These are phyloP conservation scores for Paraglomus brasilianum DNA, from an alignment of 192 early-diverging fungal genomes.

Conservation along the genomic window DNA sequence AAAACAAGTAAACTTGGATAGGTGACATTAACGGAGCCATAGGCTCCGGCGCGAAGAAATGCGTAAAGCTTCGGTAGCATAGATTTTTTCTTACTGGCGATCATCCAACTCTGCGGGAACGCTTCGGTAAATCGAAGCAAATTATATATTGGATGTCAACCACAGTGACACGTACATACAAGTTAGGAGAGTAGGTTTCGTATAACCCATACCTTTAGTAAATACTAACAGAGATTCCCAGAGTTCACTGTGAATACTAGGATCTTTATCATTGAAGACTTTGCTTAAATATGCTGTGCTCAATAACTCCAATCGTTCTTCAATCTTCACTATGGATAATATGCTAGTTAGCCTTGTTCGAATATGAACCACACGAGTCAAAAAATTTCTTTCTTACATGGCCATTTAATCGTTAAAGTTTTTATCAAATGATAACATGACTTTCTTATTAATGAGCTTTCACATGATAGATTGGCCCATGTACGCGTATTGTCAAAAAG, in stretches of 20 bases:
- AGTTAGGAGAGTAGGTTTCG: background rate
- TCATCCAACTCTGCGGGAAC: constrained; percentile 63
- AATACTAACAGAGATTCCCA: constrained; percentile 86
- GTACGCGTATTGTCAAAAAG: constrained; percentile 53
- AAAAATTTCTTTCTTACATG: constrained; percentile 36
- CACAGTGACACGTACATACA: too few relatives aligned
- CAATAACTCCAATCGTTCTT: constrained; percentile 46
- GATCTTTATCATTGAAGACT: constrained; percentile 75
- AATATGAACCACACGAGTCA: constrained; percentile 39
- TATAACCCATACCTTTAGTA: constrained; percentile 51
- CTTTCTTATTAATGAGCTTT: constrained; percentile 53
- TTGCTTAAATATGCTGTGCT: constrained; percentile 57
- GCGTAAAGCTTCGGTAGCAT: constrained; percentile 59
- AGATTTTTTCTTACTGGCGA: constrained; percentile 56
- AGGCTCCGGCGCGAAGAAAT: constrained; percentile 66
- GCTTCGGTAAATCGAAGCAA: constrained; percentile 23
- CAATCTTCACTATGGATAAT: constrained; percentile 46
- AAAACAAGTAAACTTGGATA: constrained; percentile 81
- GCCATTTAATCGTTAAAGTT: constrained; percentile 46
- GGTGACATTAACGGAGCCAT: constrained; percentile 62
- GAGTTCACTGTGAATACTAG: constrained; percentile 69
- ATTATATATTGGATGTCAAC: too few relatives aligned
- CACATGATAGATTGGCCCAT: constrained; percentile 52
- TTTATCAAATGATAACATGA: constrained; percentile 62
- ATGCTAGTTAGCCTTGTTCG: constrained; percentile 36